Conservation (phyloP, 257 asterid genomes). For the Hygrophila difformis region DNA sequence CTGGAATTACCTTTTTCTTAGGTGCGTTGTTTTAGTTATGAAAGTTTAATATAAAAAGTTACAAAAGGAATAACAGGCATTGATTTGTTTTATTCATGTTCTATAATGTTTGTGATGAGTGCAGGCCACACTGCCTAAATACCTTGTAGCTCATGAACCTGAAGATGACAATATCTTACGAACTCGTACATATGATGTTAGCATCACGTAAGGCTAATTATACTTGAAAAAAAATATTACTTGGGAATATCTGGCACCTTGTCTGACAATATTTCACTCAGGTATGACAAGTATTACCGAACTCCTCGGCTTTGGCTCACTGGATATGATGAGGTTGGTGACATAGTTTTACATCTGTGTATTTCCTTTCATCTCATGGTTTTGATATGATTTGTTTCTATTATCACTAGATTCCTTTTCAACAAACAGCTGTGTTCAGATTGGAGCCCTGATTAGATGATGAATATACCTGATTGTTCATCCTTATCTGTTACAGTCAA, state of each 20-base stretch:
- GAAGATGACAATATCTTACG: constrained; percentile 88
- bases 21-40: too few relatives aligned
- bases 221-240: too few relatives aligned
- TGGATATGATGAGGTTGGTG: constrained; percentile 92
- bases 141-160: constrained; percentile 86
- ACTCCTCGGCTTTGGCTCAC: constrained; percentile 99
- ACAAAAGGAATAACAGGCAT: not conserved
- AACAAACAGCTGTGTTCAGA: not conserved
- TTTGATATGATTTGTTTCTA: not conserved
- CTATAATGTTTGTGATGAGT: constrained; percentile 16
- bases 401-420: too few relatives aligned
- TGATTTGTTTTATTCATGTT: too few relatives aligned
- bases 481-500: constrained; percentile 48
- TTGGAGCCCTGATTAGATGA: not conserved
- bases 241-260: not conserved
- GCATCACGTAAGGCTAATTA: constrained; percentile 73
- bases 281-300: constrained; percentile 97
- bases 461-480: too few relatives aligned
- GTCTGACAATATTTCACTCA: constrained; percentile 15
- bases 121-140: constrained; percentile 77
- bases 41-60: too few relatives aligned
- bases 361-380: constrained; percentile 9
- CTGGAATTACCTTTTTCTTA: not conserved
- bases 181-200: constrained; percentile 91
- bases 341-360: too few relatives aligned